Evolutionary conservation across 2,329 filamentous ascomycete genomes (phyloP).

Genomic region (Madurella fahalii): DNA sequence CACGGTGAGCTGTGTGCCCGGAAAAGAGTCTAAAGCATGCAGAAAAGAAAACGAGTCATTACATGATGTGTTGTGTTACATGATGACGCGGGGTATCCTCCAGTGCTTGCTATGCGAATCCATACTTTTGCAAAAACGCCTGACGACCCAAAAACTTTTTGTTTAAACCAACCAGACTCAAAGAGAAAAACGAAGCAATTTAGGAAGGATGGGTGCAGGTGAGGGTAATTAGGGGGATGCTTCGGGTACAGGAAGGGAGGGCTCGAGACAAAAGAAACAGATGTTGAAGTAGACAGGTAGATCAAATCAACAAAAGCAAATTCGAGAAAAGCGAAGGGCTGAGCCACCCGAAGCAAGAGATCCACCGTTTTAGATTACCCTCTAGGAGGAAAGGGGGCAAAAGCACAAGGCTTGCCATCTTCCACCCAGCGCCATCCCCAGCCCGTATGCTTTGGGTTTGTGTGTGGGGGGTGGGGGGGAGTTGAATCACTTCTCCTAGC

Average conservation of each 20-base stretch:
- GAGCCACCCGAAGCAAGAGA: slow-evolving; percentile 5
- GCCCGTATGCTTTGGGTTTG: background rate
- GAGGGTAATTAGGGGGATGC: no score
- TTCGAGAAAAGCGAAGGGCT: background rate
- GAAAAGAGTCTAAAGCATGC: slow-evolving; percentile 2
- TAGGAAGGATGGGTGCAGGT: no score
- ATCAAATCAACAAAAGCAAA: background rate
- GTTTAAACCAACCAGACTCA: no score
- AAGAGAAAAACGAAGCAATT: no score
- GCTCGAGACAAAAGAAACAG: background rate
- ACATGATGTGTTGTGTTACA: background rate
- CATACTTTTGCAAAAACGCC: no score
- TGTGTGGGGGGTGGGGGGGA: no score
- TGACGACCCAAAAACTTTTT: no score
- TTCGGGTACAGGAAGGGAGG: background rate
- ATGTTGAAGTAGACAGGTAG: background rate
- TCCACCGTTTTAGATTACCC: background rate
- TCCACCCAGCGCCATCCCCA: background rate
- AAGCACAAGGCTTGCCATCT: background rate
- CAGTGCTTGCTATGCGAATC: no score
- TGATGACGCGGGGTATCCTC: background rate
- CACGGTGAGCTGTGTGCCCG: slow-evolving; percentile 11
- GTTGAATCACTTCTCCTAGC: background rate
- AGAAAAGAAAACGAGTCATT: background rate
- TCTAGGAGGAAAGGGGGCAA: background rate